Conservation (phyloP, 2,329 filamentous ascomycete genomes). For the Didymella glomerata region DNA sequence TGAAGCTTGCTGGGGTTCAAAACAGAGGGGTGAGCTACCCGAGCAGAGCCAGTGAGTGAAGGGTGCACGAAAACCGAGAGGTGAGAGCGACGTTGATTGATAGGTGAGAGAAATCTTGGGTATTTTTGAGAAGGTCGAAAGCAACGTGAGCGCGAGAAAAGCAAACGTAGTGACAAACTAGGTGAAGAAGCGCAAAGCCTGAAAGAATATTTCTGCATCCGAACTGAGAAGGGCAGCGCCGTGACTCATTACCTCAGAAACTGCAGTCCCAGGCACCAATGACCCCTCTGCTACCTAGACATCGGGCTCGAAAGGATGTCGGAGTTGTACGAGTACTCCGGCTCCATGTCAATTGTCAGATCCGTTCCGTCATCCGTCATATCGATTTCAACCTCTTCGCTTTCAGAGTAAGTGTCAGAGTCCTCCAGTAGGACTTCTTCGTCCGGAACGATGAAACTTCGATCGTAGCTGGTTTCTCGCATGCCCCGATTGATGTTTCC, state of each 20-base stretch:
- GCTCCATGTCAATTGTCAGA: conserved; percentile 25
- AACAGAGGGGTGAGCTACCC: neutral
- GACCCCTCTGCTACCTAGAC: neutral
- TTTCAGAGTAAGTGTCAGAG: conserved; percentile 6
- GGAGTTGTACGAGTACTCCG: conserved; percentile 18
- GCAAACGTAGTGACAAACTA: neutral
- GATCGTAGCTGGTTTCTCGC: conserved; percentile 13
- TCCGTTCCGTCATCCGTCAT: conserved; percentile 14
- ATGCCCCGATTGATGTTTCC: conserved; percentile 5
- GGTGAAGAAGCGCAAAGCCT: neutral
- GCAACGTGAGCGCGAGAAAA: neutral
- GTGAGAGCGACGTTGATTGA: neutral
- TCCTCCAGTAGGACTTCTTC: neutral
- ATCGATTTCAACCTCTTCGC: conserved; percentile 10
- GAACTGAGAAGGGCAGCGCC: neutral
- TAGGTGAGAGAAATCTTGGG: neutral
- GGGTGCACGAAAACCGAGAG: neutral
- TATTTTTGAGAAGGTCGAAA: too few species aligned
- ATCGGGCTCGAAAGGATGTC: conserved; percentile 3
- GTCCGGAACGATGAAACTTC: conserved; percentile 6
- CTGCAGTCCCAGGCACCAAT: neutral
- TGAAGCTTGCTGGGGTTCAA: neutral
- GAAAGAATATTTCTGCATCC: neutral
- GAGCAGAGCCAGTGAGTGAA: neutral
- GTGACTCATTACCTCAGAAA: neutral